Conservation (phyloP, 495 filamentous ascomycete genomes). For the Chaetomium fimeti region DNA sequence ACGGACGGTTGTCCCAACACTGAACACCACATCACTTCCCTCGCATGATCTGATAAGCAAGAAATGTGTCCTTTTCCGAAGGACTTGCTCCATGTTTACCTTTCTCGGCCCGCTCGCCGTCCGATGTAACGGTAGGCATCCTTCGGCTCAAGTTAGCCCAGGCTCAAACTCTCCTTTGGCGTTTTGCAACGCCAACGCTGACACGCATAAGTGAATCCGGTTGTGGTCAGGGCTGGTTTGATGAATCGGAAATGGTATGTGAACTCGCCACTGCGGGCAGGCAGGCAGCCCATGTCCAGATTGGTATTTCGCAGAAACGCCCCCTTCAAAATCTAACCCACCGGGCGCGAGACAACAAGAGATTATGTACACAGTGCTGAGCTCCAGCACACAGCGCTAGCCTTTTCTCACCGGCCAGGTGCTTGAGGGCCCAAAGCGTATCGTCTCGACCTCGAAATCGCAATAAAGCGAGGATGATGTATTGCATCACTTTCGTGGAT, state of each 20-base stretch:
- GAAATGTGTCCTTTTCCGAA: background rate
- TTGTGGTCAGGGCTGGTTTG: background rate
- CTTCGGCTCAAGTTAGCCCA: background rate
- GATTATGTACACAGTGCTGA: slow-evolving; percentile 23
- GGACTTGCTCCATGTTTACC: background rate
- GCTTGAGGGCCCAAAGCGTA: background rate
- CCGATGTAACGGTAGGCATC: slow-evolving; percentile 9
- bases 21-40: background rate
- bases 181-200: background rate
- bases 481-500: slow-evolving; percentile 13
- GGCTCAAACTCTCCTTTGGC: background rate
- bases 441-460: background rate
- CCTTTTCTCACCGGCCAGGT: background rate
- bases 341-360: slow-evolving; percentile 5
- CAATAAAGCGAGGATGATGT: background rate
- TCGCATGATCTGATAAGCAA: background rate
- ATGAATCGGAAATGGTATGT: background rate
- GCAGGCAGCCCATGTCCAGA: slow-evolving; percentile 2
- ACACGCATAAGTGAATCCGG: background rate
- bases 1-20: no score
- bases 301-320: background rate
- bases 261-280: background rate
- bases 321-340: slow-evolving; percentile 11
- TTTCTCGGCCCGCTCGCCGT: background rate
- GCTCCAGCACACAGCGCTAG: slow-evolving; percentile 7